Evolutionary conservation across 805 yeast species (phyloP), one percentile per base, ranked within the genome.

Genomic region (Wickerhamomyces xylosicus): DNA sequence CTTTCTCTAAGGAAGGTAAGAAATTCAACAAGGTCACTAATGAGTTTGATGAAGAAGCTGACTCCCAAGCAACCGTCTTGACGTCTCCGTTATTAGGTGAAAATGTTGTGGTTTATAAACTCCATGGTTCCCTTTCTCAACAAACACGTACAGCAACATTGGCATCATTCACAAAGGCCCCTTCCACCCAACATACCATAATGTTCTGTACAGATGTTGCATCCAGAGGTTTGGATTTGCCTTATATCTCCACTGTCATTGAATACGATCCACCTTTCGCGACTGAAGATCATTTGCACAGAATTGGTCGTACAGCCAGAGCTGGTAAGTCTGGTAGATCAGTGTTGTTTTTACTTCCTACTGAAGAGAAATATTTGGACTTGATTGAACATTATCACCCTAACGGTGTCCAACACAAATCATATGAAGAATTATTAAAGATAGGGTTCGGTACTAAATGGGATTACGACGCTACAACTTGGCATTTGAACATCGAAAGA

Each of bases 261-360:
- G 98, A 92, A 58, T 81, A 79, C 50, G 99, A 92, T 56, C 96
- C 99, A 3, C 96, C 98, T 5, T 89, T 90, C 54, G 73, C 92
- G 2, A 69, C 86, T 5, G 97, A 87, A 46, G 99, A 92, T 56
- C 98, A 92, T 68, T 66, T 92, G 42, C 99, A 92, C 60, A 73
- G 99, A 60, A 85, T 89, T 40, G 99, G 99, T 39, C 78, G 99
- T 66, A 87, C 97, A 11, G 99, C 99, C 8, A 79, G 99, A 64
- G 95, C 94, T n/a, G 98, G 98, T 46, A 72, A 77, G 34, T 60
- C 65, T 31, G 99, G 99, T 57, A 69, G 69, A 31, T 83, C 97
- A 2, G 58, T 77, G 2, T 60, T 92, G 41, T 86, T 90, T 53
- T 64, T 92, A 33, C 64, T 90, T 25, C 98, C 99, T 1, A 95